phyloP scores from a whole-genome alignment of 2,329 filamentous ascomycete genomes.

The Grosmannia serpens region DNA sequence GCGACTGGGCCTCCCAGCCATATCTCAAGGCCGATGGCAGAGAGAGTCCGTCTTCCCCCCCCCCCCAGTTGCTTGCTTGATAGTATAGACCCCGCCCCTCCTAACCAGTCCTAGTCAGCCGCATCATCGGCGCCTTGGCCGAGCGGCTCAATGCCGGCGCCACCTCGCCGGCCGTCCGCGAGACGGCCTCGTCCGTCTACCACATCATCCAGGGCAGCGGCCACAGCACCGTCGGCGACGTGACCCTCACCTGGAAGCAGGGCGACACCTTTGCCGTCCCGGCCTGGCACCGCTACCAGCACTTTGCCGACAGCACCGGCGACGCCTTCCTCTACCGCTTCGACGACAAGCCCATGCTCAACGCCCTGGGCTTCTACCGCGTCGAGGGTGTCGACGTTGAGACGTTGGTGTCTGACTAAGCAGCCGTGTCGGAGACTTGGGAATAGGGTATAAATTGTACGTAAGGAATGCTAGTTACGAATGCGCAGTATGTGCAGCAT shows the following conservation, averaged over 20 bases:
- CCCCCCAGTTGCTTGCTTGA: no score
- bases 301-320: constrained; percentile 23
- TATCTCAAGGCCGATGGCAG: constrained; percentile 21
- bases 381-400: constrained; percentile 27
- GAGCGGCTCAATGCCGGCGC: constrained; percentile 27
- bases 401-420: constrained; percentile 19
- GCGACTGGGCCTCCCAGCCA: constrained; percentile 17
- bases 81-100: neutral
- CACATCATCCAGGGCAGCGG: constrained; percentile 39
- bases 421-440: neutral
- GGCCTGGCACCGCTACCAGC: constrained; percentile 37
- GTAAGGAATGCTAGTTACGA: neutral
- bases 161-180: constrained; percentile 26
- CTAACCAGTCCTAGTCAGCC: constrained; percentile 23
- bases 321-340: constrained; percentile 40
- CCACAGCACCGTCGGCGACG: constrained; percentile 24
- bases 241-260: constrained; percentile 29
- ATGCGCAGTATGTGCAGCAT: neutral
- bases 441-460: neutral
- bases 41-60: constrained; percentile 16
- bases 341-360: constrained; percentile 43
- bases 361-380: constrained; percentile 37
- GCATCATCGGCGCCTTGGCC: constrained; percentile 34
- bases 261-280: constrained; percentile 45
- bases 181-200: constrained; percentile 41